Percentiles rank a stretch among this genome's conserved stretches.
phyloP scores from a whole-genome alignment of 2,329 filamentous ascomycete species.

The Mariannaea sp. region DNA sequence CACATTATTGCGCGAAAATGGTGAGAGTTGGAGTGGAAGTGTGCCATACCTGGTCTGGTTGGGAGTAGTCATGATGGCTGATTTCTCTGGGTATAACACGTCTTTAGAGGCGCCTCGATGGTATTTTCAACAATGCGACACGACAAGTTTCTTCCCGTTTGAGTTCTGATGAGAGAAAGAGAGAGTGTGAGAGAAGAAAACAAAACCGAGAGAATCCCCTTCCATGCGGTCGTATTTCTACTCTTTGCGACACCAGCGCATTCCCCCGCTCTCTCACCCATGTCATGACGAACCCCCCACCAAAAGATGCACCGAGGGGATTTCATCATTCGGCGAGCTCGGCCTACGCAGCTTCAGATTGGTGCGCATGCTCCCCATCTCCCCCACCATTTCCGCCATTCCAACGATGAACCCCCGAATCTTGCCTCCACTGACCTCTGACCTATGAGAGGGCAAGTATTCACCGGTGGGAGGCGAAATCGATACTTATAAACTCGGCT shows the following conservation, averaged over 20 bases:
- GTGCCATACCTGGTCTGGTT: slow-evolving; percentile 18
- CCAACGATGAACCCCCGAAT: background rate
- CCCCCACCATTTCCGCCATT: background rate
- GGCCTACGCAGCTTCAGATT: slow-evolving; percentile 16
- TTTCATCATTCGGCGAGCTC: slow-evolving; percentile 6
- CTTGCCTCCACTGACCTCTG: too few species aligned
- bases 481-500: too few species aligned
- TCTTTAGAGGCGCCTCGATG: background rate
- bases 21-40: background rate
- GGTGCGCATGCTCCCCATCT: slow-evolving; percentile 16
- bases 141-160: background rate
- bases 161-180: background rate
- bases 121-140: background rate
- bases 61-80: slow-evolving; percentile 20
- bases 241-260: slow-evolving; percentile 2
- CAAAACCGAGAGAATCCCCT: slow-evolving; percentile 2
- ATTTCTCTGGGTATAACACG: background rate
- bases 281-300: slow-evolving; percentile 3
- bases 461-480: too few species aligned
- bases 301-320: background rate
- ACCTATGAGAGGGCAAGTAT: too few species aligned
- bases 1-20: background rate
- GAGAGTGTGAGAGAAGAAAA: background rate
- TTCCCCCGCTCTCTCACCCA: slow-evolving; percentile 9
- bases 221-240: slow-evolving; percentile 13